Evolutionary conservation across 2,329 filamentous ascomycete species (phyloP).

Genomic region (Exophiala sp.): DNA sequence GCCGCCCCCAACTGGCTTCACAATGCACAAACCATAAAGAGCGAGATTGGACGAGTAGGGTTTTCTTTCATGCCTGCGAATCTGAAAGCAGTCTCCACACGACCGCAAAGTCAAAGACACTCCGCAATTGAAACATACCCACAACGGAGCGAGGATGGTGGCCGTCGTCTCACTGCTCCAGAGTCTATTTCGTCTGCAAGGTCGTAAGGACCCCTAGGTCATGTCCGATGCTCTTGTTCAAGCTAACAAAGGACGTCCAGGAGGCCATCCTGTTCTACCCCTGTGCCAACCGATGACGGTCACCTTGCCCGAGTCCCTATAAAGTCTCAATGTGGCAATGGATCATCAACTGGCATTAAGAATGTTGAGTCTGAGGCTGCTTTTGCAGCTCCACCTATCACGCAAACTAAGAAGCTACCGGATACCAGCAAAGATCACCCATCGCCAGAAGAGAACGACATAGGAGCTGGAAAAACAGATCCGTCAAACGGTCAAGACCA

Average conservation of each 20-base stretch:
- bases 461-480: neutral
- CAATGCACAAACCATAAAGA: neutral
- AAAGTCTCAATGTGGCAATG: neutral
- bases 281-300: neutral
- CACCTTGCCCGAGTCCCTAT: neutral
- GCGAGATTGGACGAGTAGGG: neutral
- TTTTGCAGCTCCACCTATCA: neutral
- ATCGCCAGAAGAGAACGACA: neutral
- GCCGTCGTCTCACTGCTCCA: neutral
- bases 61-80: conserved; percentile 8
- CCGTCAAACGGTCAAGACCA: neutral
- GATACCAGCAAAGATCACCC: neutral
- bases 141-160: neutral
- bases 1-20: neutral
- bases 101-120: neutral
- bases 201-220: neutral
- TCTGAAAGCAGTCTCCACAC: neutral
- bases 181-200: neutral
- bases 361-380: neutral
- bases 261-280: neutral
- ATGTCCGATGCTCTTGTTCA: neutral
- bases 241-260: neutral
- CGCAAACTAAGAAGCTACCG: neutral
- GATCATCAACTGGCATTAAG: neutral
- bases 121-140: neutral